These are phyloP conservation scores for Takakia lepidozioides DNA, from an alignment of 225 moss, liverwort and hornwort genomes.

Conservation along the genomic window DNA sequence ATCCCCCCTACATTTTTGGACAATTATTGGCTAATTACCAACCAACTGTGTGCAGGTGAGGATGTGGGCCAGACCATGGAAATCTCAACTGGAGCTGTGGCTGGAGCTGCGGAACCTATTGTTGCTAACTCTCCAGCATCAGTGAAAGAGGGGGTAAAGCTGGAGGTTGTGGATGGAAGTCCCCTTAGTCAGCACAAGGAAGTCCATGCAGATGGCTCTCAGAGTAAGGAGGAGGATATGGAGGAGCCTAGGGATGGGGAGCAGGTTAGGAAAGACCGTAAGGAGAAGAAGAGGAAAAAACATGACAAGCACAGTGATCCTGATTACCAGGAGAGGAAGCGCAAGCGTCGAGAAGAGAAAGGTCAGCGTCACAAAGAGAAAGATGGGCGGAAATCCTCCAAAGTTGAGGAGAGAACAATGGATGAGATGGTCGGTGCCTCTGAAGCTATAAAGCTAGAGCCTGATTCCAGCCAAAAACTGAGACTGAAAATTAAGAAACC, in stretches of 20 bases:
- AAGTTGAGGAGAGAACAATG: slow-evolving; percentile 43
- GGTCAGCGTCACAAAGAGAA: slow-evolving; percentile 67
- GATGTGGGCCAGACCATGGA: slow-evolving; percentile 33
- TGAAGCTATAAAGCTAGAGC: too few species aligned
- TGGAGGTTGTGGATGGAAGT: slow-evolving; percentile 40
- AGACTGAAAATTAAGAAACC: slow-evolving; percentile 22
- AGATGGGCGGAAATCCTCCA: slow-evolving; percentile 54
- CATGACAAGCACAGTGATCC: slow-evolving; percentile 63
- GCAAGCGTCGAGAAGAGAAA: slow-evolving; percentile 76
- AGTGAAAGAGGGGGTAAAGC: slow-evolving; percentile 21
- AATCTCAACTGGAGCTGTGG: slow-evolving; percentile 42
- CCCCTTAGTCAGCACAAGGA: slow-evolving; percentile 18
- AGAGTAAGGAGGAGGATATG: slow-evolving; percentile 18
- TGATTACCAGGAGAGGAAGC: slow-evolving; percentile 73
- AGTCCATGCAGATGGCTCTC: slow-evolving; percentile 7
- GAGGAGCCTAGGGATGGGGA: slow-evolving; percentile 18
- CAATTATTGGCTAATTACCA: too few species aligned
- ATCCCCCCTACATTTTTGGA: too few species aligned
- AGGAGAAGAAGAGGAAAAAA: slow-evolving; percentile 74
- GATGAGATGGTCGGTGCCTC: slow-evolving; percentile 14
- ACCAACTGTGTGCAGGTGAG: slow-evolving; percentile 22
- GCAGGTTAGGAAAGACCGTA: slow-evolving; percentile 43
- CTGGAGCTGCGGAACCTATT: slow-evolving; percentile 13
- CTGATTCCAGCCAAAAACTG: slow-evolving; percentile 14
- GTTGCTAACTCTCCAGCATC: slow-evolving; percentile 17